Evolutionary conservation across 2,329 filamentous ascomycete species (phyloP).

Genomic region (Arthrobotrys sinensis): DNA sequence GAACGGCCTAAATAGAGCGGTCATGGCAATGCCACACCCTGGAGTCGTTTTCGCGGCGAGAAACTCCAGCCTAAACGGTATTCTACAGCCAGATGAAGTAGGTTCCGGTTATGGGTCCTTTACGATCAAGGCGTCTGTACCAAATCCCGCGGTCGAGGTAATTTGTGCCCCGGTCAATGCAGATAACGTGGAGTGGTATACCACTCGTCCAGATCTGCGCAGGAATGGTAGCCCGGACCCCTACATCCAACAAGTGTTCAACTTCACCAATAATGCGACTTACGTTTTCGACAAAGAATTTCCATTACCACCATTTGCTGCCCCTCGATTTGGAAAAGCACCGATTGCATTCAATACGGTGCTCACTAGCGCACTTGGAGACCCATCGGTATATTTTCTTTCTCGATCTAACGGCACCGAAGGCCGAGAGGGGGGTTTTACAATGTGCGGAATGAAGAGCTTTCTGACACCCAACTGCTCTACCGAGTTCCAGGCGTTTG

Average conservation of each 20-base stretch:
- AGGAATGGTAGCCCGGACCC: slow-evolving; percentile 34
- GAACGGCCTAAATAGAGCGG: slow-evolving; percentile 78
- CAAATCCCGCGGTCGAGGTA: slow-evolving; percentile 80
- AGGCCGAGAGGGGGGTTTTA: slow-evolving; percentile 62
- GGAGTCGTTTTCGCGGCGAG: slow-evolving; percentile 77
- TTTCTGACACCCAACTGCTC: slow-evolving; percentile 78
- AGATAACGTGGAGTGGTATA: slow-evolving; percentile 70
- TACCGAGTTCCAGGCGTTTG: slow-evolving; percentile 53
- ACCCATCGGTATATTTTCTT: slow-evolving; percentile 44
- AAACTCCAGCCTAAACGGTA: slow-evolving; percentile 74
- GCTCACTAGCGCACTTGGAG: not conserved
- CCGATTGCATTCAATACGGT: slow-evolving; percentile 43
- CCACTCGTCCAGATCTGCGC: not conserved
- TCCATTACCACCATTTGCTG: slow-evolving; percentile 3
- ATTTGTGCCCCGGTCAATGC: slow-evolving; percentile 78
- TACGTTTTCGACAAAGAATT: slow-evolving; percentile 61
- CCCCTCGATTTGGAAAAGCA: slow-evolving; percentile 31
- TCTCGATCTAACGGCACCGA: not conserved
- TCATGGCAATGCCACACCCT: slow-evolving; percentile 82
- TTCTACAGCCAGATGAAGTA: slow-evolving; percentile 78
- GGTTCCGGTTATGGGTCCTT: slow-evolving; percentile 78
- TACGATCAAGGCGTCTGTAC: slow-evolving; percentile 77
- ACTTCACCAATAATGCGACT: slow-evolving; percentile 68
- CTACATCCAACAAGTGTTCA: slow-evolving; percentile 30
- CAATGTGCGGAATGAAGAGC: slow-evolving; percentile 78